Conservation (phyloP, 1,139 yeast species). For the Geotrichum macrosporum region DNA sequence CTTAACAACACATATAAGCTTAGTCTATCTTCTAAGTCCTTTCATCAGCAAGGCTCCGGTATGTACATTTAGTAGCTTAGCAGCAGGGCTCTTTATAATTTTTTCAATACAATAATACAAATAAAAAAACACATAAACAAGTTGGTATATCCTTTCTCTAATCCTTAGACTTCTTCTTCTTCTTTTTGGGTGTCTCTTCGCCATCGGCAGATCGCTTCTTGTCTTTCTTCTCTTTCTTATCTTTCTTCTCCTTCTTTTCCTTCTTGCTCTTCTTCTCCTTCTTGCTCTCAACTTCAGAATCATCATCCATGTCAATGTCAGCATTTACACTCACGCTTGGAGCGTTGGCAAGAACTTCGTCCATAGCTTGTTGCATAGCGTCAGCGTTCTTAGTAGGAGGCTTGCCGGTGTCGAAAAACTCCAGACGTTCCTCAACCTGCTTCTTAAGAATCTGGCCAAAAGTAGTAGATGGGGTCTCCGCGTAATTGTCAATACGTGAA, state of each 20-base stretch:
- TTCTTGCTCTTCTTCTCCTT: conserved; percentile 34
- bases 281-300: conserved; percentile 35
- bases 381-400: conserved; percentile 95
- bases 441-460: conserved; percentile 89
- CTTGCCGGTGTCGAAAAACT: conserved; percentile 92
- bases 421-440: conserved; percentile 97
- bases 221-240: conserved; percentile 50
- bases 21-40: conserved; percentile 16
- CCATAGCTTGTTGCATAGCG: conserved; percentile 88
- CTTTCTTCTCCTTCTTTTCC: conserved; percentile 40
- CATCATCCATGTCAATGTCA: conserved; percentile 50
- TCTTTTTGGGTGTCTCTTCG: conserved; percentile 34
- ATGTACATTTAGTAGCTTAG: conserved; percentile 24
- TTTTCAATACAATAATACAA: conserved; percentile 8
- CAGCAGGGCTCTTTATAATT: not conserved
- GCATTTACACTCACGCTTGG: conserved; percentile 40
- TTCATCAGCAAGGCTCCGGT: conserved; percentile 23
- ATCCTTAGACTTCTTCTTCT: conserved; percentile 38
- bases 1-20: conserved; percentile 16
- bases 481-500: conserved; percentile 94
- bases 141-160: conserved; percentile 24
- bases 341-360: conserved; percentile 51
- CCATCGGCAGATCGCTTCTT: conserved; percentile 41
- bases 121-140: conserved; percentile 13
- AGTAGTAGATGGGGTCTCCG: conserved; percentile 51